Evolutionary conservation across 345 rosid species (phyloP), one percentile per base, ranked within the genome.

Genomic region (Boechera retrofracta): DNA sequence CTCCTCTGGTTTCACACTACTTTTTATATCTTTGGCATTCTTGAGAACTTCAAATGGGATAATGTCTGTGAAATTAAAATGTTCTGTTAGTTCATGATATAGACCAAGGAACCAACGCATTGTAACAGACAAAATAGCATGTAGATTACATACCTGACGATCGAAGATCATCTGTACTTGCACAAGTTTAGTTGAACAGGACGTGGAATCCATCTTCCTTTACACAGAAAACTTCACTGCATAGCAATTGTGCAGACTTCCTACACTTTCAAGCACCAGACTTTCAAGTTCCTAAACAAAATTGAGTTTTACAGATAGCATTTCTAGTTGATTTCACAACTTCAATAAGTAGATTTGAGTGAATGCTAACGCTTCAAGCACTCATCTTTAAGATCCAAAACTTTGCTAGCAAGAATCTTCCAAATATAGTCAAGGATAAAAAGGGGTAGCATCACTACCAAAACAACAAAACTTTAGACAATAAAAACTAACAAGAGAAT

Each of bases 401-500:
- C 29, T 62, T 53, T 6, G 69, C 31, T 55, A 9, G 21, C 54
- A 47, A 71, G 29, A 26, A 56, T 47, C 45, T 71, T 47, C 45
- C 18, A 48, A 64, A 39, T 31, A 29, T 8, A 71, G 77, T 48
- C 10, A 18, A n/a, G 0, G 8, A 16, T 1, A 29, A 53, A 41
- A 16, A 4, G 29, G 24, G 41, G 59, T 3, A 33, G 64, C 32
- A 54, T 38, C 32, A 42, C n/a, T 65, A 71, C 47, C 58, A 72
- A 15, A 66, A 41, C 42, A 78, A 78, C 64, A 51, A n/a, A 72
- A 29, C 71, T 58, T 39, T 56, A 66, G 36, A 59, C 49, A 32
- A 45, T 11, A 12, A 5, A 36, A 69, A 61, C 39, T 45, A 63
- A 71, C 76, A 64, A 64, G 38, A 77, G 76, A 57, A 67, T 65